Evolutionary conservation across 2,329 filamentous ascomycete species (phyloP).

Genomic region (Colletotrichum filicis): DNA sequence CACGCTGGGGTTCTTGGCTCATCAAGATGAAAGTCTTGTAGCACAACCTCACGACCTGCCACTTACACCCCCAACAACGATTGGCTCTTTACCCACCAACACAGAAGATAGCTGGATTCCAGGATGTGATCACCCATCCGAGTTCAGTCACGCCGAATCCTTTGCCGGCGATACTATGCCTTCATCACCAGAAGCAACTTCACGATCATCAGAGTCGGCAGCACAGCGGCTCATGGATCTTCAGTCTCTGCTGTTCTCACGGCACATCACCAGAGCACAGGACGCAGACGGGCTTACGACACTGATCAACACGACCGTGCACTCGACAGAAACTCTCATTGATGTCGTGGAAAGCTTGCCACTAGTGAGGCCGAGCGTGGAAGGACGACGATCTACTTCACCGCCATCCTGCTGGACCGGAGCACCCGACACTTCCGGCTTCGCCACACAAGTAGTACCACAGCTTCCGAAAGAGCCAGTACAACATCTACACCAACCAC

Average conservation of each 20-base stretch:
- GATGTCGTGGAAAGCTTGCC: conserved; percentile 22
- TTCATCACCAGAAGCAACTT: conserved; percentile 4
- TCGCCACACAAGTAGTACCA: not conserved
- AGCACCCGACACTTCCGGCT: conserved; percentile 2
- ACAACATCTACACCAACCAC: not conserved
- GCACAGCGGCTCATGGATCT: conserved; percentile 23
- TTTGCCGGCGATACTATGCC: conserved; percentile 13
- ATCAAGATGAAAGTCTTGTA: not conserved
- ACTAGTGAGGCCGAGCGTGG: conserved; percentile 3
- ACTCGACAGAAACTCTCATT: conserved; percentile 27
- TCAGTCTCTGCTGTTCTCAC: not conserved
- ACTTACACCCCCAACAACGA: conserved; percentile 18
- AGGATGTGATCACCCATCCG: conserved; percentile 2
- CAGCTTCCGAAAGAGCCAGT: not conserved
- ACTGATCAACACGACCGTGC: conserved; percentile 19
- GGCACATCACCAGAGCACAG: not conserved
- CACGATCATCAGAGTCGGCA: conserved; percentile 3
- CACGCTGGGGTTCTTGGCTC: conserved; percentile 18
- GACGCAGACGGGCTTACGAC: conserved; percentile 6
- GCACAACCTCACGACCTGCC: conserved; percentile 5
- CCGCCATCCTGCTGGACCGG: conserved; percentile 11
- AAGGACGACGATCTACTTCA: conserved; percentile 17
- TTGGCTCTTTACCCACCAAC: conserved; percentile 12
- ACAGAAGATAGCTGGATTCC: conserved; percentile 15
- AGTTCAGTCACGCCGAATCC: not conserved